Evolutionary conservation across 441 rosid species (phyloP), one percentile per base, ranked within the genome.

Genomic region (Erodium trifolium): DNA sequence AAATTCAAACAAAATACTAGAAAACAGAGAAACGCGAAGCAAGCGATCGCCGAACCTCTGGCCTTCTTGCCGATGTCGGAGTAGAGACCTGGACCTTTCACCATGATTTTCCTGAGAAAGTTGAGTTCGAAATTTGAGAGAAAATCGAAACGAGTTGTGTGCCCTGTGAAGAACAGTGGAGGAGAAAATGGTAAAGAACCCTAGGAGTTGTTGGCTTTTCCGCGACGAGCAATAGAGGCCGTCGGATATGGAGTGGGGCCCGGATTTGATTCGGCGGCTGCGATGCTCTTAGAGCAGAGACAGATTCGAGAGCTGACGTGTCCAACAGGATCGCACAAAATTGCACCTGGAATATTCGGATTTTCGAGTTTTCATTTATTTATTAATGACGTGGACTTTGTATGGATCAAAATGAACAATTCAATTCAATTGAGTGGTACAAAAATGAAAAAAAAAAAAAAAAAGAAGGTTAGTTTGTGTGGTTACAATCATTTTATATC

Each of bases 51-150:
- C 13, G 14, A 65, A 87, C 99, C 99, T 86, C 97, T 82, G 73
- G 96, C 88, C 80, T 79, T 91, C 85, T 93, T 93, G 83, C 97
- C 97, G 74, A 93, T 87, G 41, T 89, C 96, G 78, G 85, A 17
- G 85, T 91, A 93, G 81, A 91, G 93, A 55, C 98, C 98, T 5
- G 98, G 97, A 11, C 98, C 98, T 75, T 91, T 89, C 72, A 72
- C 96, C 98, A 93, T 93, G 82, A 60, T 79, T 77, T 71, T 45
- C 53, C 71, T 72, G 66, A 69, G 74, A 67, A 68, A 83, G 66
- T 23, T 70, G 45, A 35, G 17, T 57, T 18, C 67, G 66, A 45
- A 59, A 57, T 16, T 53, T 4, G 67, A 14, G 12, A 12, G 66
- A 18, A 55, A 3, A 12, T 53, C 13, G 59, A 41, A 0, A 19